phyloP scores from a whole-genome alignment of 2,329 filamentous ascomycete genomes.

The Hymenotorrendiella dingleyae region DNA sequence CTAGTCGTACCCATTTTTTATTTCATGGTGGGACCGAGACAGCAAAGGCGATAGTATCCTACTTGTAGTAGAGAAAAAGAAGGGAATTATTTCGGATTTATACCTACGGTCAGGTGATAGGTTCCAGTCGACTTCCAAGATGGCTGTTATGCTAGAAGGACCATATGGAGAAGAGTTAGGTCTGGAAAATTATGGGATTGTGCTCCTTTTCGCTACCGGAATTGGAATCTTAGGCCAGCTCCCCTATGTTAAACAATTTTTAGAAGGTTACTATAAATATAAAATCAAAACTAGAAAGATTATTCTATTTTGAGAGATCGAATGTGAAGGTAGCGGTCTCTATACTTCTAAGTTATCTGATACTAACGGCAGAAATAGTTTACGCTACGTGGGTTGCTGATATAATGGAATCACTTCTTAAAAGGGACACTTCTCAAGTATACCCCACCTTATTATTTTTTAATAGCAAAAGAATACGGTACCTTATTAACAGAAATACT shows the following conservation, averaged over 20 bases:
- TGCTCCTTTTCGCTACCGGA: slow-evolving; percentile 11
- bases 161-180: slow-evolving; percentile 6
- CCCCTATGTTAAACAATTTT: slow-evolving; percentile 15
- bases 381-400: too few species aligned
- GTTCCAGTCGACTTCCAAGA: too few species aligned
- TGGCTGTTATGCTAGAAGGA: slow-evolving; percentile 11
- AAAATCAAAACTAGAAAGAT: slow-evolving; percentile 10
- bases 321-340: slow-evolving; percentile 8
- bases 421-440: too few species aligned
- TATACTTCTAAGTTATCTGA: not conserved
- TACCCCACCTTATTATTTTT: too few species aligned
- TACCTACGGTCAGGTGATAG: not conserved
- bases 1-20: slow-evolving; percentile 13
- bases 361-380: too few species aligned
- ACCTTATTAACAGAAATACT: too few species aligned
- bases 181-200: slow-evolving; percentile 12
- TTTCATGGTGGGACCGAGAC: slow-evolving; percentile 13
- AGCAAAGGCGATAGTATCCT: slow-evolving; percentile 9
- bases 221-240: slow-evolving; percentile 17
- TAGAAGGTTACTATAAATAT: slow-evolving; percentile 16
- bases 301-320: slow-evolving; percentile 13
- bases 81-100: slow-evolving; percentile 12
- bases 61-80: slow-evolving; percentile 11
- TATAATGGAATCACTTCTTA: too few species aligned
- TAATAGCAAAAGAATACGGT: too few species aligned